A percentile compares a stretch with the other conserved stretches of the same genome.
phyloP scores from a whole-genome alignment of 352 stramenopile genomes.

The Globisporangium iwayamae region DNA sequence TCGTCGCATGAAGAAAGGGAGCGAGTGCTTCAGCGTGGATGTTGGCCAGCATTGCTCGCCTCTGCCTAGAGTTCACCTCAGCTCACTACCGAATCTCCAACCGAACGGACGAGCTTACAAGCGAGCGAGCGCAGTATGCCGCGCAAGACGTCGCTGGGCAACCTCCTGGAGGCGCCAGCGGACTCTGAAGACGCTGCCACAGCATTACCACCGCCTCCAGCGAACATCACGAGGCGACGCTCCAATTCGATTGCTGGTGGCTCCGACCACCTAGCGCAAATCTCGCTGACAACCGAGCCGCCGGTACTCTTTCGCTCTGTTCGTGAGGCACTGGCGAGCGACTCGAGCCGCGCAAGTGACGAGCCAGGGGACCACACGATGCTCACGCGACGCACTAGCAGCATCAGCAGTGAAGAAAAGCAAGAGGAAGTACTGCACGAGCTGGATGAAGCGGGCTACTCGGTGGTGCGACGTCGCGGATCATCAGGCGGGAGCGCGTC shows the following conservation, averaged over 20 bases:
- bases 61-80: too few relatives aligned
- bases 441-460: conserved; percentile 49
- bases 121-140: conserved; percentile 4
- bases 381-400: conserved; percentile 26
- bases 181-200: neutral
- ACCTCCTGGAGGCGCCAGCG: conserved; percentile 19
- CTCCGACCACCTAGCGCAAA: neutral
- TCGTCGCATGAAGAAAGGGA: neutral
- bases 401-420: conserved; percentile 14
- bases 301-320: conserved; percentile 36
- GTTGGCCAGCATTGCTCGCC: neutral
- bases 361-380: conserved; percentile 30
- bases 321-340: conserved; percentile 39
- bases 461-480: conserved; percentile 38
- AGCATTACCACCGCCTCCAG: neutral
- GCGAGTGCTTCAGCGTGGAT: neutral
- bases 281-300: neutral
- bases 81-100: neutral
- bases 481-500: conserved; percentile 5
- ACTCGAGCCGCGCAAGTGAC: conserved; percentile 20
- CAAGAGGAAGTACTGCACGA: conserved; percentile 10
- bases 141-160: conserved; percentile 38
- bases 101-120: neutral
- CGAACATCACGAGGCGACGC: neutral
- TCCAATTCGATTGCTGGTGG: neutral